Evolutionary conservation across 2,329 filamentous ascomycete species (phyloP), one percentile per base, ranked within the genome.

Genomic region (Stagonosporopsis vannaccii): DNA sequence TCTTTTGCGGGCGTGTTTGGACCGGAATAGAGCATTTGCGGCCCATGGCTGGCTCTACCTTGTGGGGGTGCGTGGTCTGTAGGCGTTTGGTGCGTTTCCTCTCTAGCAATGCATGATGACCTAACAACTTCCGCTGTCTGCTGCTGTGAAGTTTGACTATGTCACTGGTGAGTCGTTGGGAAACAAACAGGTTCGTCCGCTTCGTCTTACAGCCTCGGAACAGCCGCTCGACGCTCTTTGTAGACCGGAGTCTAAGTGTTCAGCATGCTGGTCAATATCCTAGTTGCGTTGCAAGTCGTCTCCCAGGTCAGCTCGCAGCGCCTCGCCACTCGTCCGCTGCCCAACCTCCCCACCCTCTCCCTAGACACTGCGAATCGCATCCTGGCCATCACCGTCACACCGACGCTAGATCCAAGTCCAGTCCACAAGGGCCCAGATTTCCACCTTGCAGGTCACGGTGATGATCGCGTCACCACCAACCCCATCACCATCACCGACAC

Each of bases 51-150:
- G 42, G 30, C 53, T 51, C 36, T 25, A 13, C 22, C 36, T 56
- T 17, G 50, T 46, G 46, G 45, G 36, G 30, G 41, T n/a, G n/a
- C 28, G 41, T 22, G 40, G 25, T 41, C 17, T 19, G 20, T 39
- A 15, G 47, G 53, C 47, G 53, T 51, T 56, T 9, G 20, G n/a
- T 36, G 9, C 32, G 25, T 15, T 45, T 17, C n/a, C n/a, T 56
- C 42, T 20, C 13, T 56, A 51, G 42, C 46, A 56, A 56, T 51
- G 42, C 47, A 51, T 47, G n/a, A 41, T 41, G 41, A 52, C 33
- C 42, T 37, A n/a, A 37, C 49, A 19, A 30, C 45, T 2, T 32
- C 3, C 26, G n/a, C 4, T 15, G 15, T 26, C 3, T 37, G 7
- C 5, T 6, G 26, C n/a, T n/a, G 41, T 15, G 49, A 40, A 45